Conservation (phyloP, 108 stramenopile species). For the Fragilaria crotonensis region DNA sequence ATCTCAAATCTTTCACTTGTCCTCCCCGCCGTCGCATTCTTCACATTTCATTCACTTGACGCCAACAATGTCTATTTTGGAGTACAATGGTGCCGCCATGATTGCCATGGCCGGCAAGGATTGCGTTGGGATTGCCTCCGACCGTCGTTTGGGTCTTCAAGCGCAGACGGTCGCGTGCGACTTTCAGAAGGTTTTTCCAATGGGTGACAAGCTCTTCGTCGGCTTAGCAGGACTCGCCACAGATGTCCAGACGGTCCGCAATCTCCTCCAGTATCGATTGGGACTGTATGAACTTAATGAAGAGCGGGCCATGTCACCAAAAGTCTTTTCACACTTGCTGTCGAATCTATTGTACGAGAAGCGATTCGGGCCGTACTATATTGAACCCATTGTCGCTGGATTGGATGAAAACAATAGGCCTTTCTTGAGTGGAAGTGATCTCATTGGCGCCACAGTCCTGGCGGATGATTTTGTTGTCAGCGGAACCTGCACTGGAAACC, state of each 20-base stretch:
- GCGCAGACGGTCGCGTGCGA: conserved; percentile 91
- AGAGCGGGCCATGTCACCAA: conserved; percentile 93
- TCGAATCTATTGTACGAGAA: conserved; percentile 92
- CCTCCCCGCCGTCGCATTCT: not conserved
- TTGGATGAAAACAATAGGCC: conserved; percentile 77
- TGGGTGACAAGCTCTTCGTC: conserved; percentile 87
- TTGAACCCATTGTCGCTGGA: conserved; percentile 96
- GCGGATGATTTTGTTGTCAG: conserved; percentile 96
- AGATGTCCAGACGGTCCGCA: conserved; percentile 92
- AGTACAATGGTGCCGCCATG: conserved; percentile 97
- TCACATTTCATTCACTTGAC: not conserved
- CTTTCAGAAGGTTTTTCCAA: conserved; percentile 93
- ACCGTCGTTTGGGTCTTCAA: conserved; percentile 91
- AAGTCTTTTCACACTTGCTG: conserved; percentile 87
- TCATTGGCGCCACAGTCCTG: conserved; percentile 89
- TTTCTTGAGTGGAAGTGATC: conserved; percentile 93
- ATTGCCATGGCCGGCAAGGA: conserved; percentile 98
- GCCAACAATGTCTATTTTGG: conserved; percentile 88
- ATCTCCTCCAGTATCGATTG: conserved; percentile 77
- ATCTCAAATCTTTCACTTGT: too few species aligned
- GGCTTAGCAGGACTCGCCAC: conserved; percentile 94
- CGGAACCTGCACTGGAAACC: conserved; percentile 94
- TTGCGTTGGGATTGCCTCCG: conserved; percentile 97
- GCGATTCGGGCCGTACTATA: conserved; percentile 97
- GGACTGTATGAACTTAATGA: conserved; percentile 93